Evolutionary conservation across 805 yeast species (phyloP).

Genomic region (Yarrowia phangngaensis): DNA sequence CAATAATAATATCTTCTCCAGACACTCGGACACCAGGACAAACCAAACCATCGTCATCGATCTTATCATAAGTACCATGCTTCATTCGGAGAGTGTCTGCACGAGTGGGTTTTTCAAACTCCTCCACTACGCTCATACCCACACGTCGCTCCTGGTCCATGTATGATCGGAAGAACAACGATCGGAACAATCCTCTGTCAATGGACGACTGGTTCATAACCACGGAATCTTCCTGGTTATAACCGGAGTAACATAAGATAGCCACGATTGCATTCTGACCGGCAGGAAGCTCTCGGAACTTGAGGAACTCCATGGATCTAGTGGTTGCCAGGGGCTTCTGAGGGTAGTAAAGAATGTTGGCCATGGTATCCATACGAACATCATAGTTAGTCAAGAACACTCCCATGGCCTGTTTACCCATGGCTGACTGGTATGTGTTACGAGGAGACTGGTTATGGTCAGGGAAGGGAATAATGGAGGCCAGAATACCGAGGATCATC

Average conservation of each 20-base stretch:
- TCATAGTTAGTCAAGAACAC: slow-evolving; percentile 91
- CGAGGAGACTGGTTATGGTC: slow-evolving; percentile 99
- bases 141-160: slow-evolving; percentile 98
- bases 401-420: slow-evolving; percentile 99
- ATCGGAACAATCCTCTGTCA: slow-evolving; percentile 93
- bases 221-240: slow-evolving; percentile 99
- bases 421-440: slow-evolving; percentile 98
- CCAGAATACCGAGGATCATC: slow-evolving; percentile 98
- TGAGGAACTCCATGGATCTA: slow-evolving; percentile 94
- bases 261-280: slow-evolving; percentile 99
- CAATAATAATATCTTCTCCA: slow-evolving; percentile 97
- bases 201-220: slow-evolving; percentile 98
- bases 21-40: slow-evolving; percentile 98
- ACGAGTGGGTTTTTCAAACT: slow-evolving; percentile 94
- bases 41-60: slow-evolving; percentile 96
- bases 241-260: slow-evolving; percentile 96
- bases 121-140: slow-evolving; percentile 97
- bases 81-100: slow-evolving; percentile 92
- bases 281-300: slow-evolving; percentile 97
- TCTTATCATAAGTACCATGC: slow-evolving; percentile 96
- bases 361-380: slow-evolving; percentile 99
- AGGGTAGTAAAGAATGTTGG: slow-evolving; percentile 93
- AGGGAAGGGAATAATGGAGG: slow-evolving; percentile 98
- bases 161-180: slow-evolving; percentile 92
- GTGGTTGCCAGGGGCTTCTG: slow-evolving; percentile 98